Base-by-base conservation (phyloP, 2,329 filamentous ascomycete genomes). In the Didymellaceae sp. region DNA sequence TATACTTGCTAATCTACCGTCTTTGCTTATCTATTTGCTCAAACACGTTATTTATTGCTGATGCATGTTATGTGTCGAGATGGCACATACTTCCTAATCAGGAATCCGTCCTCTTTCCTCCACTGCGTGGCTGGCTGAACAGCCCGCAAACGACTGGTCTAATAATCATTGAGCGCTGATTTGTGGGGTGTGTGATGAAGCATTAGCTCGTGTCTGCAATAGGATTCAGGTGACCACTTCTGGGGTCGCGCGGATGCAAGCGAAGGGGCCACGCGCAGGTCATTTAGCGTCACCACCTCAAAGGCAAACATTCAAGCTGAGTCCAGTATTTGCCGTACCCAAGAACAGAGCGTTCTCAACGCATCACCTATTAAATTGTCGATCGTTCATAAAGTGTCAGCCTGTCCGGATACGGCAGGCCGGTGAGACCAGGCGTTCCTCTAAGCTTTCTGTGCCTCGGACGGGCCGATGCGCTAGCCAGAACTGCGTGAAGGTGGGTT, bases 381-480 rank as follows among this genome's bases (percentile, higher is more conserved):
- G 17, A 6, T 20, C 17, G 6, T 13, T n/a, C 10, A 11, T 17
- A 13, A 21, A 5, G 9, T 10, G 13, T 16, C 6, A 22, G 4
- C 20, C 24, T 5, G 6, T 6, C 6, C 13, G 8, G 0, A 6
- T 35, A n/a, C 20, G 20, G 32, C 16, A 31, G 37, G 25, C 14
- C 14, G 10, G 9, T 43, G 6, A 43, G 26, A 46, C n/a, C 8
- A 32, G 38, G 37, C 38, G 33, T 32, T 14, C 17, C 5, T 8
- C 16, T 14, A 34, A 45, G 30, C 40, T 31, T 40, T 17, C 7
- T 42, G 25, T 46, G 10, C 22, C 31, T 42, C 42, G 38, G 42
- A 24, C 38, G 42, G 37, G 32, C 31, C 48, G 42, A 46, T n/a
- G 37, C 26, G 32, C 42, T 46, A 46, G 32, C 16, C 30, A 16